A percentile compares a stretch with the other conserved stretches of the same genome.
These are phyloP conservation scores for Calonectria pauciramosa DNA, from an alignment of 2,329 filamentous ascomycete species.

Conservation along the genomic window DNA sequence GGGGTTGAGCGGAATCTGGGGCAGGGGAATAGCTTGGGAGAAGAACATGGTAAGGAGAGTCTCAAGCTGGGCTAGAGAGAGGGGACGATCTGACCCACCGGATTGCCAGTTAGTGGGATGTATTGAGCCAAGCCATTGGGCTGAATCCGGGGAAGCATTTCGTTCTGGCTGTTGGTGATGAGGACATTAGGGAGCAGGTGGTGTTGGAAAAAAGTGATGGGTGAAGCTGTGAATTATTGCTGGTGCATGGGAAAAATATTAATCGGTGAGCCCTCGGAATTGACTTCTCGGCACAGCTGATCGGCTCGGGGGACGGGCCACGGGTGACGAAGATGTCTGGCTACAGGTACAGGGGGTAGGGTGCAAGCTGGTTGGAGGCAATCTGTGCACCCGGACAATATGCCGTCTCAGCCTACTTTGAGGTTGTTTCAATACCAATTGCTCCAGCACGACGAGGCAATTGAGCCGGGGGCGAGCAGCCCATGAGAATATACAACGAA, in stretches of 20 bases:
- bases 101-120: background rate
- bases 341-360: background rate
- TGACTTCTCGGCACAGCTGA: slow-evolving; percentile 9
- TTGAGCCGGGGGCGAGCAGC: background rate
- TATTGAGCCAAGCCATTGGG: background rate
- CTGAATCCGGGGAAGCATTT: background rate
- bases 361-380: background rate
- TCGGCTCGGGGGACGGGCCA: slow-evolving; percentile 15
- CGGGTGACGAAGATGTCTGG: slow-evolving; percentile 10
- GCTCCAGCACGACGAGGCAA: background rate
- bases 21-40: background rate
- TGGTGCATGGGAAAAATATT: background rate
- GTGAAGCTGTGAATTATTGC: background rate
- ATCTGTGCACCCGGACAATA: background rate
- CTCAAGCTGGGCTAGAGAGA: background rate
- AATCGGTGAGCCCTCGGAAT: background rate
- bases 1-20: slow-evolving; percentile 15
- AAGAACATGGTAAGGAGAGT: slow-evolving; percentile 15
- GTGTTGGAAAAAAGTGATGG: background rate
- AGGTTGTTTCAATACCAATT: background rate
- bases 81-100: slow-evolving; percentile 12
- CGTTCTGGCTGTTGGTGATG: background rate
- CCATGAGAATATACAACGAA: background rate
- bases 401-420: background rate
- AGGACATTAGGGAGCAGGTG: background rate